Conservation (phyloP, 768 basidiomycete genomes). For the Cyclocybe aegerita region DNA sequence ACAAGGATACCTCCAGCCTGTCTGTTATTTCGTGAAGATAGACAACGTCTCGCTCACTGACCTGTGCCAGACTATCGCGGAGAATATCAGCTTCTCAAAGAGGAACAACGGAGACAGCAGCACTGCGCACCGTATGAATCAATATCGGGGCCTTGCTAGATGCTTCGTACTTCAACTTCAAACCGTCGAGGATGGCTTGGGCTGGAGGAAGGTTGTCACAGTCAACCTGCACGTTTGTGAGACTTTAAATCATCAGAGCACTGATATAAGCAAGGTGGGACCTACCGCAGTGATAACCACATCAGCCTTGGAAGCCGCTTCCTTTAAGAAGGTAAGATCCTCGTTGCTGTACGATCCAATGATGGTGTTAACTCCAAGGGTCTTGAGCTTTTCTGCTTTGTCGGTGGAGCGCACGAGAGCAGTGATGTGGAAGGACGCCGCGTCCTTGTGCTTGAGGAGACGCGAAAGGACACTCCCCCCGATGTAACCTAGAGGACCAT, state of each 20-base stretch:
- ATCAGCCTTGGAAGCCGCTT: constrained; percentile 43
- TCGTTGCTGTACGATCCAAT: constrained; percentile 42
- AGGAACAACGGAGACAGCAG: background rate
- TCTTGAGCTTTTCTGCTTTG: constrained; percentile 34
- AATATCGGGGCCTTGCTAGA: constrained; percentile 33
- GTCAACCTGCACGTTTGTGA: constrained; percentile 28
- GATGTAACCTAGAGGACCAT: constrained; percentile 45
- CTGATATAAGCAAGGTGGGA: background rate
- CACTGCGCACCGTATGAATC: constrained; percentile 41
- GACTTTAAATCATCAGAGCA: background rate
- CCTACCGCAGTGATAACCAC: constrained; percentile 42
- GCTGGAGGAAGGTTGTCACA: constrained; percentile 37
- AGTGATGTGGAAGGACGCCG: constrained; percentile 41
- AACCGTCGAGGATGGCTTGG: constrained; percentile 36
- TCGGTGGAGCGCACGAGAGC: constrained; percentile 42
- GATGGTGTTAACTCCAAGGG: constrained; percentile 35
- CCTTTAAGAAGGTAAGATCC: constrained; percentile 26
- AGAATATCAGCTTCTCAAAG: no score
- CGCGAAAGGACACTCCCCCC: constrained; percentile 52
- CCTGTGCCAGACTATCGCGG: constrained; percentile 33
- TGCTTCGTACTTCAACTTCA: constrained; percentile 31
- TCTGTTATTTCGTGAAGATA: background rate
- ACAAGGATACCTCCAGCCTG: constrained; percentile 33
- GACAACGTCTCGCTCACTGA: constrained; percentile 4
- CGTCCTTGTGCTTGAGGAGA: constrained; percentile 42